Percentiles rank a stretch among this genome's conserved stretches.
phyloP scores from a whole-genome alignment of 768 basidiomycete genomes.

The Amanita pseudoporphyria region DNA sequence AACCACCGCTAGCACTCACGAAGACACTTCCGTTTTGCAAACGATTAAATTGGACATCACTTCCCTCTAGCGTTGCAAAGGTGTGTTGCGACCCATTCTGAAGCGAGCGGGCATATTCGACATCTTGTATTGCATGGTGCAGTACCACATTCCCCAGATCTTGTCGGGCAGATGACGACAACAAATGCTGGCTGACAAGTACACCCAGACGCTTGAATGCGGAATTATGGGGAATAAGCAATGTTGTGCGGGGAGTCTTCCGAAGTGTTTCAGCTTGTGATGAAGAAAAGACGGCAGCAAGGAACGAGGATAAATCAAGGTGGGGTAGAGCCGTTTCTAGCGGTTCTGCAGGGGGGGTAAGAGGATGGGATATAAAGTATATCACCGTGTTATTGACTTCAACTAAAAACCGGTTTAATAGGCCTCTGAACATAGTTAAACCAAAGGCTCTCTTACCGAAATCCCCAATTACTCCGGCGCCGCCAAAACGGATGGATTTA shows the following conservation, averaged over 20 bases:
- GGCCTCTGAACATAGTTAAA: not conserved
- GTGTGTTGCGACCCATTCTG: constrained; percentile 59
- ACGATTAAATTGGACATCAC: constrained; percentile 64
- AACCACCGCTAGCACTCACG: constrained; percentile 66
- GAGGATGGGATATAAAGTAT: constrained; percentile 80
- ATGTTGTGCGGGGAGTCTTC: constrained; percentile 58
- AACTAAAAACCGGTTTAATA: constrained; percentile 34
- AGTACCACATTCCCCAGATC: constrained; percentile 78
- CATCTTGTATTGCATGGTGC: constrained; percentile 75
- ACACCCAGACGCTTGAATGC: constrained; percentile 82
- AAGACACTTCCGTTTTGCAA: constrained; percentile 40
- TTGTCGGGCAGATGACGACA: constrained; percentile 64
- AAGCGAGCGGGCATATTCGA: constrained; percentile 62
- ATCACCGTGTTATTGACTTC: constrained; percentile 70
- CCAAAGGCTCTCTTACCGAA: constrained; percentile 41
- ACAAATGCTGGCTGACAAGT: constrained; percentile 80
- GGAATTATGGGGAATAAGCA: constrained; percentile 82
- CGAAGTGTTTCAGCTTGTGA: constrained; percentile 64
- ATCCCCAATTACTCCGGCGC: constrained; percentile 70
- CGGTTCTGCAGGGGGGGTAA: constrained; percentile 75
- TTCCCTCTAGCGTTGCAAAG: constrained; percentile 79
- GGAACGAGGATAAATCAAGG: constrained; percentile 83
- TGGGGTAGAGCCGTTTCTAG: constrained; percentile 73
- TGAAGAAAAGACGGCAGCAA: constrained; percentile 85
- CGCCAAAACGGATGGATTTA: constrained; percentile 70